phyloP scores from a whole-genome alignment of 1,284 basidiomycete genomes.

The Earliella scabrosa region DNA sequence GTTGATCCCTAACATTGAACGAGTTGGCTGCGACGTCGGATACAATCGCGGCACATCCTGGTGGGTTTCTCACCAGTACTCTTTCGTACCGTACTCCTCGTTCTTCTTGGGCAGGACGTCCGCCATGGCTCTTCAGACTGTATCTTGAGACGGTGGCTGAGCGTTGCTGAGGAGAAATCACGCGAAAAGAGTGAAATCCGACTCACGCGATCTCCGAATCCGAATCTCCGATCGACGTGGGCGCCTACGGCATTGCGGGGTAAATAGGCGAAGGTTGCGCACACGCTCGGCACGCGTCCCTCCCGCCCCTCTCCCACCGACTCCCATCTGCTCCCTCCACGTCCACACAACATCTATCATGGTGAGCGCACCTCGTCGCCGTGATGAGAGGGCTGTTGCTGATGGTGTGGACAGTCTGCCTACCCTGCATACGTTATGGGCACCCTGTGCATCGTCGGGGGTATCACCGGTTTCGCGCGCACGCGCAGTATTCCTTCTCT shows the following conservation, averaged over 20 bases:
- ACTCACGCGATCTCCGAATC: neutral
- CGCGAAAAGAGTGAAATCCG: neutral
- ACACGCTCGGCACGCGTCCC: constrained; percentile 16
- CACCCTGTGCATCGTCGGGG: constrained; percentile 76
- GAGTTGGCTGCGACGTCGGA: neutral
- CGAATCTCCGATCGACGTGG: constrained; percentile 13
- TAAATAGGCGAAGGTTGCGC: constrained; percentile 16
- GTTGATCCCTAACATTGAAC: constrained; percentile 57
- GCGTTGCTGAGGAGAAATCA: constrained; percentile 8
- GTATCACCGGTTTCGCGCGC: constrained; percentile 69
- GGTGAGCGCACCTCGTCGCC: constrained; percentile 8
- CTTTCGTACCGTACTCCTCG: constrained; percentile 74
- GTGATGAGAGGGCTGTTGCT: neutral
- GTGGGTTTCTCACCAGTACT: constrained; percentile 64
- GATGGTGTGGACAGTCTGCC: constrained; percentile 58
- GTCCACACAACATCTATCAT: constrained; percentile 12
- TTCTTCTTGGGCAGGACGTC: constrained; percentile 65
- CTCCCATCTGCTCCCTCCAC: constrained; percentile 10
- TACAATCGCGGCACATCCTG: neutral
- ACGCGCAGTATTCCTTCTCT: constrained; percentile 80
- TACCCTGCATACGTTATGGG: constrained; percentile 84
- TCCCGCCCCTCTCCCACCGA: constrained; percentile 5
- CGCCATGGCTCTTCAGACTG: constrained; percentile 15
- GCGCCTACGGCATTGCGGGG: constrained; percentile 19
- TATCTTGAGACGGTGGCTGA: neutral